A percentile compares a stretch with the other conserved stretches of the same genome.
Evolutionary conservation across 495 filamentous ascomycete species (phyloP).

Genomic region (Neurospora sp.): DNA sequence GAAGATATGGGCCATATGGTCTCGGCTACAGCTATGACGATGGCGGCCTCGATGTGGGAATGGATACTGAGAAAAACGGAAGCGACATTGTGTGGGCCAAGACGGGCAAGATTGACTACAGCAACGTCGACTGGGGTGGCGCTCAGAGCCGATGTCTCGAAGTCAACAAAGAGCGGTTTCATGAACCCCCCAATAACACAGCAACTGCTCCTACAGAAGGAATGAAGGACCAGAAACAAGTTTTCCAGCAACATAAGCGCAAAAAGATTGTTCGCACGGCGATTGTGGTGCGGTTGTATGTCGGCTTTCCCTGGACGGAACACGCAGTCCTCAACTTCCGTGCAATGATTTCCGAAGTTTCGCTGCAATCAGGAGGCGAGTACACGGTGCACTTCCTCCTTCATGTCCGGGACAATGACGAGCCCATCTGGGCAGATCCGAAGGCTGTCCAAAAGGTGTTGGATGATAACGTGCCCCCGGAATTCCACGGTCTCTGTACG

Average conservation of each 20-base stretch:
- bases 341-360: conserved; percentile 68
- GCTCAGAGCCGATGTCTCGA: conserved; percentile 60
- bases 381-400: conserved; percentile 74
- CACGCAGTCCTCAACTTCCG: conserved; percentile 65
- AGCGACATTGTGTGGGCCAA: conserved; percentile 61
- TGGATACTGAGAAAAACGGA: conserved; percentile 67
- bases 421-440: conserved; percentile 53
- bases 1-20: conserved; percentile 83
- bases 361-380: conserved; percentile 64
- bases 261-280: conserved; percentile 51
- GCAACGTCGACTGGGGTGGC: conserved; percentile 61
- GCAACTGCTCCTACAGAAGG: neutral
- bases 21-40: conserved; percentile 65
- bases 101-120: conserved; percentile 63
- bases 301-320: conserved; percentile 56
- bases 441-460: conserved; percentile 48
- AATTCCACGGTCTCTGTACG: conserved; percentile 79
- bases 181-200: conserved; percentile 16
- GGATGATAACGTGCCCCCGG: conserved; percentile 63
- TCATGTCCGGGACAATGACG: conserved; percentile 58
- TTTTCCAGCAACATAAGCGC: conserved; percentile 10
- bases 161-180: conserved; percentile 59
- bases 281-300: conserved; percentile 62
- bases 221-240: neutral
- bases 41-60: conserved; percentile 67